These are phyloP conservation scores for Ustilago sp. DNA, from an alignment of 1,284 basidiomycete genomes.

Conservation along the genomic window DNA sequence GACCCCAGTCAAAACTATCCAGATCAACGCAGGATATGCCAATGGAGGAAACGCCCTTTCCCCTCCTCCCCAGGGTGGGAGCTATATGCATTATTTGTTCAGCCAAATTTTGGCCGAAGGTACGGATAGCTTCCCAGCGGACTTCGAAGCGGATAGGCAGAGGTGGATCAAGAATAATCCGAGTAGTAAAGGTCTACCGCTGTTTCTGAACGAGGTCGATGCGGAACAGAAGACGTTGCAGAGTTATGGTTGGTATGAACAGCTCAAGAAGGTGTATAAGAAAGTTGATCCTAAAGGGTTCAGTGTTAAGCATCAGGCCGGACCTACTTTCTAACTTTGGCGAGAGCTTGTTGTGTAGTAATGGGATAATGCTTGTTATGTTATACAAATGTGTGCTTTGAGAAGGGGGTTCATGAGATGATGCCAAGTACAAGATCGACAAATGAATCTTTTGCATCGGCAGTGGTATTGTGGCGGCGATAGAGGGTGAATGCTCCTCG, in stretches of 20 bases:
- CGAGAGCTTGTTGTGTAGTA: not conserved
- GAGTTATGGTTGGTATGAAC: constrained; percentile 35
- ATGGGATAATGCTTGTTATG: not conserved
- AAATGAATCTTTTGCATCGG: constrained; percentile 13
- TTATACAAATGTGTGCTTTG: not conserved
- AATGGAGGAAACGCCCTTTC: constrained; percentile 47
- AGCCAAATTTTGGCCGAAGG: constrained; percentile 6
- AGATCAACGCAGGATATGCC: constrained; percentile 25
- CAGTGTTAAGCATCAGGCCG: constrained; percentile 23
- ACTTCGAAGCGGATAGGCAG: constrained; percentile 15
- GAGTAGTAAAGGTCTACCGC: constrained; percentile 23
- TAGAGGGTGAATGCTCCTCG: constrained; percentile 28
- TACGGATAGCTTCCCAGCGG: constrained; percentile 16
- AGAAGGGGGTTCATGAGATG: constrained; percentile 1
- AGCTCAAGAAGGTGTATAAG: constrained; percentile 28
- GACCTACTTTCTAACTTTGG: constrained; percentile 19
- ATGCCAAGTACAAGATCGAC: constrained; percentile 16
- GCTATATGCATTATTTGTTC: constrained; percentile 30
- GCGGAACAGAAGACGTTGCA: constrained; percentile 30
- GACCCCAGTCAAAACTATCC: constrained; percentile 37
- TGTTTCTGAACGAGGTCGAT: constrained; percentile 57
- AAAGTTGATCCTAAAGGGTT: constrained; percentile 39
- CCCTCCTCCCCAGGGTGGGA: constrained; percentile 21
- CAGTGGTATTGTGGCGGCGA: not conserved
- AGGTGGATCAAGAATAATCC: constrained; percentile 21